phyloP scores from a whole-genome alignment of 306 rosid species.

The Gleditsia sinensis region DNA sequence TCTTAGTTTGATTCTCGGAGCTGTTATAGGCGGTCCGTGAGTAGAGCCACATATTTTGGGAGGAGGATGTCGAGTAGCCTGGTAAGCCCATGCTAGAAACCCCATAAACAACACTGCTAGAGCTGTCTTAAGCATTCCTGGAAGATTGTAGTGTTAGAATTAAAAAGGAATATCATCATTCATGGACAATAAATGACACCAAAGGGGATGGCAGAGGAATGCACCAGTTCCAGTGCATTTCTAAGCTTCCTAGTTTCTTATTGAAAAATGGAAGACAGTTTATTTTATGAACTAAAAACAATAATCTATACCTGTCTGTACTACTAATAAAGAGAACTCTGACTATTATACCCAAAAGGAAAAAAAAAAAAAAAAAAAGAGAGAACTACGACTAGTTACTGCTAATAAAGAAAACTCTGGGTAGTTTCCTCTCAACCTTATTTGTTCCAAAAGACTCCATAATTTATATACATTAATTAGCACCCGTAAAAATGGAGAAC shows the following conservation, averaged over 20 bases:
- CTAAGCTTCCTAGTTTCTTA: background rate
- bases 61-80: constrained; percentile 75
- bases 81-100: constrained; percentile 77
- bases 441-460: background rate
- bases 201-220: background rate
- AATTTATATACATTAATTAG: background rate
- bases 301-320: background rate
- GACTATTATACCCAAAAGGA: too few species aligned
- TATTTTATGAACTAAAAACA: constrained; percentile 1
- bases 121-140: constrained; percentile 68
- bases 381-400: background rate
- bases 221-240: background rate
- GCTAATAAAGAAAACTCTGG: background rate
- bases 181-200: background rate
- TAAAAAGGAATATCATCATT: background rate
- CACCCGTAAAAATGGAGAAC: background rate
- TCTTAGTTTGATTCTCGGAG: constrained; percentile 71
- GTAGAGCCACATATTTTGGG: constrained; percentile 77
- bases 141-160: constrained; percentile 20
- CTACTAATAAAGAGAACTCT: background rate
- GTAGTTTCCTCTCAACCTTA: background rate
- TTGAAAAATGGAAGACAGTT: background rate
- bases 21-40: constrained; percentile 75
- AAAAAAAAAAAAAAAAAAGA: too few species aligned
- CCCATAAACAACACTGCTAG: constrained; percentile 57